Base-by-base conservation (phyloP, 768 basidiomycete species). In the Boletus coccyginus region DNA sequence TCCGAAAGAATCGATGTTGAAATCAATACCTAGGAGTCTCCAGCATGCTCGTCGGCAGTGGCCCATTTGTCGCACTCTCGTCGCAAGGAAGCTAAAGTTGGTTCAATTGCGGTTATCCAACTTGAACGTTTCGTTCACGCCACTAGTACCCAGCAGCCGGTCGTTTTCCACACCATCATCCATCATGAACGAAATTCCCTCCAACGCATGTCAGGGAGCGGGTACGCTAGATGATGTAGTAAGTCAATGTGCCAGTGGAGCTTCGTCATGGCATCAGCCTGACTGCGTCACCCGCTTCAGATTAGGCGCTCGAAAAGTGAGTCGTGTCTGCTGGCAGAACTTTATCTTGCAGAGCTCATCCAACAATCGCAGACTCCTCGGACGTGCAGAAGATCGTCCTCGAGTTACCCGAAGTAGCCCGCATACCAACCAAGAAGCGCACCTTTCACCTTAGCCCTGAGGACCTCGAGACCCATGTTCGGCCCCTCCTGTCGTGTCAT, bases 401-500 rank as follows among this genome's bases (percentile, higher is more conserved):
- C 14, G 50, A 46, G 19, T 40, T 72, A 39, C 72, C 70, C 27
- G 57, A 66, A 12, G 50, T 71, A 19, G 68, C 73, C 12, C 51
- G 33, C 12, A 43, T 70, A 46, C 70, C 75, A 11, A 19, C 51
- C 39, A 75, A 24, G 52, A 66, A 66, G 46, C 72, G 74, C 27
- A 74, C 74, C 7, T 68, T 69, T 35, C 74, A 75, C 58, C 64
- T 81, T 52, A 44, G 38, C 16, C 62, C 68, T 17, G 46, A 55
- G 2, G 75, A 79, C 14, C 55, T 76, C 13, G 63, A 69, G 27
- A 50, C 53, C 19, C 77, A 66, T 40, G 55, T 81, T 11, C 52
- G 55, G 36, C 78, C 79, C 3, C 68, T 82, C 9, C 67, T 75
- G 58, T 62, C 59, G 32, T 68, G 56, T 45, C 58, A 68, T 19